Evolutionary conservation across 2,329 filamentous ascomycete species (phyloP).

Genomic region (Aspergillus puulaauensis): DNA sequence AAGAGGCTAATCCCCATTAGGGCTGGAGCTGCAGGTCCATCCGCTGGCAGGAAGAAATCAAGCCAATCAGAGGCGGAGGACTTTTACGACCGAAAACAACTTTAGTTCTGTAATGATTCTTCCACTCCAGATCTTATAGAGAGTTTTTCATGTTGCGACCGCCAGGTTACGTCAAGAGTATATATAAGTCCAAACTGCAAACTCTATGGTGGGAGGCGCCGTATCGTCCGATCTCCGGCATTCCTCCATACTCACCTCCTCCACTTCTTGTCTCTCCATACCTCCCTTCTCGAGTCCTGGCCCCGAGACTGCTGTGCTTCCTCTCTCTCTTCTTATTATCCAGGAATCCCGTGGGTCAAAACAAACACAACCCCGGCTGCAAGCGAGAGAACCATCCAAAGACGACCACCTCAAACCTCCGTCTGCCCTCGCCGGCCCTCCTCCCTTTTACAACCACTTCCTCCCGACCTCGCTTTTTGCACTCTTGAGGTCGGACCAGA

Average conservation of each 20-base stretch:
- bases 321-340: not conserved
- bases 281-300: constrained; percentile 1
- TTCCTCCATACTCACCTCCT: not conserved
- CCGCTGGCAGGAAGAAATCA: constrained; percentile 1
- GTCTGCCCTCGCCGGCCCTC: not conserved
- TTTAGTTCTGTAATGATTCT: not conserved
- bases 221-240: not conserved
- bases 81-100: constrained; percentile 9
- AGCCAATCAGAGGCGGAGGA: constrained; percentile 3
- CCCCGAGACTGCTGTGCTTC: too few relatives aligned
- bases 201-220: not conserved
- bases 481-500: constrained; percentile 18
- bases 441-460: constrained; percentile 6
- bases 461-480: constrained; percentile 12
- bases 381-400: constrained; percentile 20
- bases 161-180: not conserved
- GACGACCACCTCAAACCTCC: not conserved
- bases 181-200: not conserved
- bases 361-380: constrained; percentile 30
- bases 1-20: constrained; percentile 6
- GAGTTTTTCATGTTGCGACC: not conserved
- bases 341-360: constrained; percentile 31
- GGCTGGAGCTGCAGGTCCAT: constrained; percentile 12
- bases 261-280: not conserved
- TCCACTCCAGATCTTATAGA: not conserved